Conservation (phyloP, 768 basidiomycete species). For the Rhodotorula graminis region DNA sequence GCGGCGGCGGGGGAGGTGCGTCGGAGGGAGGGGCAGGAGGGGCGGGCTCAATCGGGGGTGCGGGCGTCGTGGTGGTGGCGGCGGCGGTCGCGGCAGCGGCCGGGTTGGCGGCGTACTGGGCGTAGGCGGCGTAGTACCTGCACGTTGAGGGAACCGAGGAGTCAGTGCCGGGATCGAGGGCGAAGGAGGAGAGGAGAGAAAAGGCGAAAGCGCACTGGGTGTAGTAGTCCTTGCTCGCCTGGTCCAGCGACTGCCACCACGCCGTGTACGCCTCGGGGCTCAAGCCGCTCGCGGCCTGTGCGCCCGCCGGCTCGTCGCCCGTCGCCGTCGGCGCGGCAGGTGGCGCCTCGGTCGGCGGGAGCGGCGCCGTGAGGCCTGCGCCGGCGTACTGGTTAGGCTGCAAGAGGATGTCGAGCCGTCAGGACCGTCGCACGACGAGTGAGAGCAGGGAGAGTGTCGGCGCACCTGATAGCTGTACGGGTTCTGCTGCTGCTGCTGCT, state of each 20-base stretch:
- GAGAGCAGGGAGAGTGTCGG: background rate
- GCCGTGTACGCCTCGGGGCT: slow-evolving; percentile 31
- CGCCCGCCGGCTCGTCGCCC: slow-evolving; percentile 2
- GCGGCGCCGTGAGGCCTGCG: slow-evolving; percentile 34
- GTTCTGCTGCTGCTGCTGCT: slow-evolving; percentile 5
- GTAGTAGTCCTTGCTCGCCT: slow-evolving; percentile 36
- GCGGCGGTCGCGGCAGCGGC: background rate
- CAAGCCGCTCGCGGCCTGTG: slow-evolving; percentile 11
- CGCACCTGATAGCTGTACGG: slow-evolving; percentile 33
- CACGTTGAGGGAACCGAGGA: background rate
- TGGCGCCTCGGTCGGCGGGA: slow-evolving; percentile 37
- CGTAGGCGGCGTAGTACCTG: slow-evolving; percentile 38
- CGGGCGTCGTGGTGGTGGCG: background rate
- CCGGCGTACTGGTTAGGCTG: slow-evolving; percentile 28
- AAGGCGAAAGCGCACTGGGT: slow-evolving; percentile 22
- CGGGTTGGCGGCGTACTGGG: slow-evolving; percentile 17
- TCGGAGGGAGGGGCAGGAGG: background rate
- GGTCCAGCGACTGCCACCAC: slow-evolving; percentile 36
- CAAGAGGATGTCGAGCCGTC: background rate
- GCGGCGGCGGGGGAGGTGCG: slow-evolving; percentile 3
- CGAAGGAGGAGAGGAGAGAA: background rate
- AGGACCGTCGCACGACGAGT: accelerated
- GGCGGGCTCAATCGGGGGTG: background rate
- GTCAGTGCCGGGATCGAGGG: no score
- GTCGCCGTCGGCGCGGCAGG: slow-evolving; percentile 1